Percentiles rank a stretch among this genome's conserved stretches.
These are phyloP conservation scores for Elongisporangium undulatum DNA, from an alignment of 352 stramenopile species.

Conservation along the genomic window DNA sequence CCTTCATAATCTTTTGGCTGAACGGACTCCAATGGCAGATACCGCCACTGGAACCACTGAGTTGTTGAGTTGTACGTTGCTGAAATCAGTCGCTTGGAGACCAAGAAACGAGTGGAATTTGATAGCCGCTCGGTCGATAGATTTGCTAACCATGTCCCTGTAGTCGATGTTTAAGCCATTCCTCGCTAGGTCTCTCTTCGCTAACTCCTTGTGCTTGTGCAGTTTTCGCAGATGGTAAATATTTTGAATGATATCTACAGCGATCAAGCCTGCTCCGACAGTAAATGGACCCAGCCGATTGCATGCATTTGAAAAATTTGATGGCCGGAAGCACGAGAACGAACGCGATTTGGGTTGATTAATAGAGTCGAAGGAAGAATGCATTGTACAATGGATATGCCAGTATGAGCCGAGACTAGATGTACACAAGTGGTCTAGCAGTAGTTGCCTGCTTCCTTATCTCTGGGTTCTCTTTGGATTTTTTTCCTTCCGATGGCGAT, in stretches of 20 bases:
- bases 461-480: neutral
- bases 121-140: neutral
- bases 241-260: neutral
- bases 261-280: neutral
- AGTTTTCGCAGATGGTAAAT: neutral
- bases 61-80: neutral
- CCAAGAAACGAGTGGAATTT: neutral
- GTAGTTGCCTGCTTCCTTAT: neutral
- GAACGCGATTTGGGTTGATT: neutral
- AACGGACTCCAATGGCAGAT: neutral
- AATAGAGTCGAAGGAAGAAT: neutral
- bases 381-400: neutral
- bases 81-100: neutral
- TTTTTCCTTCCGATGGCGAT: too few relatives aligned
- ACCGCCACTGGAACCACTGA: neutral
- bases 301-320: neutral
- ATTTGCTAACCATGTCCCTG: neutral
- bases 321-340: neutral
- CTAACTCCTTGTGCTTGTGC: neutral
- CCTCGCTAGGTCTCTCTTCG: neutral
- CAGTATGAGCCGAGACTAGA: neutral
- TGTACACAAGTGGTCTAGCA: neutral
- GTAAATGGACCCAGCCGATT: neutral
- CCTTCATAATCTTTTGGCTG: neutral
- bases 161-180: neutral